A percentile compares a stretch with the other conserved stretches of the same genome.
phyloP scores from a whole-genome alignment of 306 rosid genomes.

The Dalbergia cochinchinensis region DNA sequence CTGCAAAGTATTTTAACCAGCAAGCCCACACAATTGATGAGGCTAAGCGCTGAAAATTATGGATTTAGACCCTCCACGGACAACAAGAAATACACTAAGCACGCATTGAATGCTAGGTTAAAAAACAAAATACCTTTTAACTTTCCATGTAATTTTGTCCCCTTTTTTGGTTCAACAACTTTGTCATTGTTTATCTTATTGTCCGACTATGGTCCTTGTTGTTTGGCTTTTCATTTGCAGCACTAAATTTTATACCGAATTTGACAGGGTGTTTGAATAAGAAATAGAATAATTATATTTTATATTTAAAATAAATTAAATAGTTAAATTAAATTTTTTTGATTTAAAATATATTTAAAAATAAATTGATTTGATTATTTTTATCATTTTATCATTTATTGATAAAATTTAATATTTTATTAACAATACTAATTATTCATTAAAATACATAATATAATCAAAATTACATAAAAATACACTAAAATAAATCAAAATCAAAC shows the following conservation, averaged over 20 bases:
- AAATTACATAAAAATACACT: no score
- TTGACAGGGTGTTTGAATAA: no score
- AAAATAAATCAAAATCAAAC: no score
- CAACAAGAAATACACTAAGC: not conserved
- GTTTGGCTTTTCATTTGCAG: not conserved
- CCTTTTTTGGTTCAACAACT: not conserved
- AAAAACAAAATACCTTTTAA: not conserved
- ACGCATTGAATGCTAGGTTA: conserved; percentile 3
- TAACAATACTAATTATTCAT: no score
- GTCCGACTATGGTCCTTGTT: not conserved
- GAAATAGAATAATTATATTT: no score
- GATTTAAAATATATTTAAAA: no score
- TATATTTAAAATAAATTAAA: no score
- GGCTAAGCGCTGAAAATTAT: conserved; percentile 9
- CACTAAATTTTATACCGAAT: not conserved
- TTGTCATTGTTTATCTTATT: not conserved
- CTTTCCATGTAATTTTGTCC: not conserved
- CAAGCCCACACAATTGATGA: not conserved
- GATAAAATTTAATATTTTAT: no score
- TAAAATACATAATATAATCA: no score
- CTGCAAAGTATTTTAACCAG: not conserved
- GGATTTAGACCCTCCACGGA: not conserved
- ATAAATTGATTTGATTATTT: no score
- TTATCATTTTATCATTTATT: no score
- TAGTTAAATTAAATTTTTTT: no score